A percentile compares a stretch with the other conserved stretches of the same genome.
These are phyloP conservation scores for Pachysandra terminalis DNA, from an alignment of 164 flowering plant species.

Conservation along the genomic window DNA sequence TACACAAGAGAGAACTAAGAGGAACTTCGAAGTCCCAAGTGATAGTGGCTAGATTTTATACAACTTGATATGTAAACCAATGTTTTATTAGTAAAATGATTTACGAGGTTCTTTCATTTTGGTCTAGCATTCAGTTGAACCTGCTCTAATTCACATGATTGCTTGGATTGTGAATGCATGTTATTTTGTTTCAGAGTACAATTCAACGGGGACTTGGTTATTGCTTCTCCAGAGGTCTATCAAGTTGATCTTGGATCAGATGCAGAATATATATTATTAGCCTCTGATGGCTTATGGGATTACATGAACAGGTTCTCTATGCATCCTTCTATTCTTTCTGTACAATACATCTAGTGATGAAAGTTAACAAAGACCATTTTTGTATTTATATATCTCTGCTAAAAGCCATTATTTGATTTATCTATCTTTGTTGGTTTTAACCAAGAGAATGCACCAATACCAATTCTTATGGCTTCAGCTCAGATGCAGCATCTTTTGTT, in stretches of 20 bases:
- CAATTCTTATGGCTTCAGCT: slow-evolving; percentile 17
- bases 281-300: slow-evolving; percentile 99
- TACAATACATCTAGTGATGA: neutral
- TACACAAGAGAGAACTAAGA: no score
- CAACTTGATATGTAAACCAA: neutral
- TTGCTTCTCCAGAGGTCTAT: slow-evolving; percentile 69
- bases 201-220: slow-evolving; percentile 69
- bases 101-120: neutral
- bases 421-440: neutral
- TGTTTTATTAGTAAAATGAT: neutral
- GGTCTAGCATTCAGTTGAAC: neutral
- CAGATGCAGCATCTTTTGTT: slow-evolving; percentile 70
- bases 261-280: slow-evolving; percentile 75
- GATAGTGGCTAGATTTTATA: neutral
- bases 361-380: neutral
- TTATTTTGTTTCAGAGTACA: slow-evolving; percentile 45
- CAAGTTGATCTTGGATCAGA: slow-evolving; percentile 67
- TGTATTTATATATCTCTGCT: neutral
- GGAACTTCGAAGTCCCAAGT: no score
- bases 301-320: slow-evolving; percentile 78
- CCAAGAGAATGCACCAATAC: neutral
- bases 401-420: neutral
- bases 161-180: slow-evolving; percentile 3
- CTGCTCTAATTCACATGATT: slow-evolving; percentile 2
- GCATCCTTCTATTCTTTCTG: neutral